These are phyloP conservation scores for Stephanodiscus triporus DNA, from an alignment of 108 stramenopile genomes.

Conservation along the genomic window DNA sequence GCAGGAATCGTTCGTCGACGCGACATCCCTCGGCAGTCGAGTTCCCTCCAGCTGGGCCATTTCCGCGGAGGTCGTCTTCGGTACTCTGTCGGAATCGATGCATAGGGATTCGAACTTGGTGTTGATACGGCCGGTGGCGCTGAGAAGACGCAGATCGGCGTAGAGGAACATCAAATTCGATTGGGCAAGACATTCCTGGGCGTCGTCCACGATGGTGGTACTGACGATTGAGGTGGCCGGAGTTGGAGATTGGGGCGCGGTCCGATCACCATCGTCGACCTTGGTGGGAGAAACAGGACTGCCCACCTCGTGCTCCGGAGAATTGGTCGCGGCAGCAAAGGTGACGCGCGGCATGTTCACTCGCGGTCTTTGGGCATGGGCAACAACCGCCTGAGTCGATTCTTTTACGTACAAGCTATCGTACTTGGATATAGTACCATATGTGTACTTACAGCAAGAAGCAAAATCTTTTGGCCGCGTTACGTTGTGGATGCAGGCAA, in stretches of 20 bases:
- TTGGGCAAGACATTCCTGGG: constrained; percentile 63
- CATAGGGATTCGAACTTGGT: constrained; percentile 66
- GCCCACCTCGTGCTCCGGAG: background rate
- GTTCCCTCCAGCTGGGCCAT: constrained; percentile 29
- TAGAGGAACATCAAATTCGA: constrained; percentile 64
- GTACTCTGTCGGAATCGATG: constrained; percentile 60
- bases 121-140: constrained; percentile 66
- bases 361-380: too few species aligned
- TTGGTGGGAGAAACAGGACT: background rate
- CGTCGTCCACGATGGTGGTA: constrained; percentile 49
- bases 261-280: background rate
- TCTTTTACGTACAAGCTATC: too few species aligned
- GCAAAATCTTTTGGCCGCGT: too few species aligned
- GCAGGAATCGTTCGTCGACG: background rate
- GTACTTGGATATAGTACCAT: too few species aligned
- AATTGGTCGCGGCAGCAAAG: too few species aligned
- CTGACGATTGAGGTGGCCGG: constrained; percentile 3
- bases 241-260: background rate
- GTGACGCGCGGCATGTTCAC: too few species aligned
- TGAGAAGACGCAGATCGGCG: constrained; percentile 68
- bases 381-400: too few species aligned
- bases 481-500: too few species aligned
- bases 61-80: constrained; percentile 38
- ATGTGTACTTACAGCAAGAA: too few species aligned
- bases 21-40: background rate